Evolutionary conservation across 768 basidiomycete genomes (phyloP), one percentile per base, ranked within the genome.

Genomic region (Hericium coralloides): DNA sequence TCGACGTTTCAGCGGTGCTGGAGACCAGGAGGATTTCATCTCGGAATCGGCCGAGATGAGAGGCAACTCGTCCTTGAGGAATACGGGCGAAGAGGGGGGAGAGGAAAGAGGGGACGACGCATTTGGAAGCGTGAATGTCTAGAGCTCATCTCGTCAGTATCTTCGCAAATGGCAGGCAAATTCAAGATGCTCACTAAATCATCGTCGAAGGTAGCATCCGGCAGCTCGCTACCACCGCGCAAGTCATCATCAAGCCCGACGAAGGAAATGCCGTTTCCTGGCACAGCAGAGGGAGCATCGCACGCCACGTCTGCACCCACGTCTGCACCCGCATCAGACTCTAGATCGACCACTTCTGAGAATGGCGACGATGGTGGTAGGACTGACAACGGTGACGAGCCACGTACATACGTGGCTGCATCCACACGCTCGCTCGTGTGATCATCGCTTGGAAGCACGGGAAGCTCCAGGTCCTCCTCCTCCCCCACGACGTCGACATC

Each of bases 361-460:
- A 63, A 56, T 2, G 62, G 62, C 6, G 62, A 63, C 4, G 62
- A 63, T 20, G 60, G 62, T 12, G 62, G 62, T 2, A 63, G 57
- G 3, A 60, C 57, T 3, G 59, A 60, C 51, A 53, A 54, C 20
- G 57, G 45, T n/a, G 56, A 37, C 9, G 55, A 43, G 23, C 43
- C 43, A 18, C 43, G 23, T 50, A 12, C 45, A 55, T 26, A 23
- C 39, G 48, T 53, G 38, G 53, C 4, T 47, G 59, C 18, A 41
- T 31, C 47, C 51, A 14, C 54, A 20, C 38, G 53, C 7, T 9
- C 31, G 53, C 56, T 41, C 23, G 12, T 18, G 26, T 20, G 15
- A 38, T 4, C 36, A 25, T 31, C 52, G 38, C 47, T 39, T 54
- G 59, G 23, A 22, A 38, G 38, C 17, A 50, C 22, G 12, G 49